Evolutionary conservation across 2,329 filamentous ascomycete species (phyloP), one percentile per base, ranked within the genome.

Genomic region (Cordyceps fumosorosea): DNA sequence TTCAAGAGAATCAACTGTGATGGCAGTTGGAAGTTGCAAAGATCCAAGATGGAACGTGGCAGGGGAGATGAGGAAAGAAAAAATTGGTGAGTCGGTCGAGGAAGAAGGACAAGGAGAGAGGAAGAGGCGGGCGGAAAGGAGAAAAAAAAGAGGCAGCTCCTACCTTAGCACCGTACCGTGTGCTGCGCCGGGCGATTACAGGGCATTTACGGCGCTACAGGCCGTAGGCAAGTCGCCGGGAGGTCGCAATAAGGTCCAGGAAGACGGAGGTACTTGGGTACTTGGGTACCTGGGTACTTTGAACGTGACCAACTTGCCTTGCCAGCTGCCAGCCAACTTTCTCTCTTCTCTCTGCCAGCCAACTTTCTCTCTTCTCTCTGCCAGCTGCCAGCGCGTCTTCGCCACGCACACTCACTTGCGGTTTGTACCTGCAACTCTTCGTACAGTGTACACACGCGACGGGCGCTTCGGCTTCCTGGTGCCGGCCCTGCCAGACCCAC

Each of bases 401-500:
- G 44, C 40, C 40, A 42, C 14, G 14, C 40, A 29, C 26, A 29
- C 26, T 29, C 6, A 29, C 26, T 29, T 29, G 26, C 26, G 26
- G 26, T 37, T 37, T 32, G 29, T 32, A 4, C 29, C 29, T 32
- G 4, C 12, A 11, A 40, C 5, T n/a, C 12, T 14, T 18, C 8
- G 44, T 20, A 22, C 44, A 10, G 50, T 18, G 7, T 20, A 37
- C 50, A 12, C 18, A 20, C 11, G 6, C 29, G 20, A 57, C 56
- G 56, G 56, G 56, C 56, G 56, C 45, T 51, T 59, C 56, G 56
- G 56, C 47, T 59, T 59, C 47, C 47, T 51, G 56, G 56, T 59
- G 45, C 56, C 56, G 56, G 56, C 32, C 56, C 47, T 42, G 47
- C 18, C 22, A 52, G 56, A 44, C 56, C 56, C 56, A 59, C 56